Conservation (phyloP, 208 protist species). For the Crithidia sp. region DNA sequence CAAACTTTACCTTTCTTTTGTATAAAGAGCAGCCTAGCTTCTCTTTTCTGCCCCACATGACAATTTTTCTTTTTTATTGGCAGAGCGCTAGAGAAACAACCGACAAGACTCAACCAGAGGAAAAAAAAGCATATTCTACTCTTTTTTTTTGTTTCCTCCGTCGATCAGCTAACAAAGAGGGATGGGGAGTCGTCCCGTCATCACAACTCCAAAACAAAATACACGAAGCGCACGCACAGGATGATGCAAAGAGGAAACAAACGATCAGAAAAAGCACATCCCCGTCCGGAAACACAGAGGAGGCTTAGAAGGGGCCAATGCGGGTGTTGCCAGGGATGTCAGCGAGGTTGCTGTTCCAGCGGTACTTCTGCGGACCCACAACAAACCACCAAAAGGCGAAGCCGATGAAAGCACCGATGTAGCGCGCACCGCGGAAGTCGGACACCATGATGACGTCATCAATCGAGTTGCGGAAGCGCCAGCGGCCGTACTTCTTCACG, state of each 20-base stretch:
- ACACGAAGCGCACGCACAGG: too few relatives aligned
- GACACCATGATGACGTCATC: slow-evolving; percentile 88
- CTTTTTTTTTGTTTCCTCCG: background rate
- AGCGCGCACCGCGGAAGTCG: slow-evolving; percentile 79
- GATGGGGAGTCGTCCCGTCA: too few relatives aligned
- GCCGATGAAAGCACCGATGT: slow-evolving; percentile 72
- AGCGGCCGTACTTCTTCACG: slow-evolving; percentile 84
- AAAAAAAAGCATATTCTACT: background rate
- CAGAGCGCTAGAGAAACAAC: background rate
- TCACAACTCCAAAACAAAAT: too few relatives aligned
- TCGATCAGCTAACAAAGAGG: too few relatives aligned
- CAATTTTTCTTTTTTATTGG: background rate
- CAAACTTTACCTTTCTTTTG: too few relatives aligned
- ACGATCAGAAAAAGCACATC: background rate
- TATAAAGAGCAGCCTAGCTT: too few relatives aligned
- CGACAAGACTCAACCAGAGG: background rate
- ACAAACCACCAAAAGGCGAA: slow-evolving; percentile 90
- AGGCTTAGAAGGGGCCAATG: slow-evolving; percentile 71
- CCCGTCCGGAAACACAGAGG: background rate
- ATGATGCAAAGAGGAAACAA: background rate
- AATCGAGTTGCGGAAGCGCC: slow-evolving; percentile 87
- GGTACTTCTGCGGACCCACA: slow-evolving; percentile 86
- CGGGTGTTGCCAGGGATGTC: slow-evolving; percentile 83
- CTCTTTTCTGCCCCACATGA: background rate
- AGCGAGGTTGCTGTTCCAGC: slow-evolving; percentile 72